Evolutionary conservation across 306 rosid species (phyloP).

Genomic region (Citrullus colocynthis): DNA sequence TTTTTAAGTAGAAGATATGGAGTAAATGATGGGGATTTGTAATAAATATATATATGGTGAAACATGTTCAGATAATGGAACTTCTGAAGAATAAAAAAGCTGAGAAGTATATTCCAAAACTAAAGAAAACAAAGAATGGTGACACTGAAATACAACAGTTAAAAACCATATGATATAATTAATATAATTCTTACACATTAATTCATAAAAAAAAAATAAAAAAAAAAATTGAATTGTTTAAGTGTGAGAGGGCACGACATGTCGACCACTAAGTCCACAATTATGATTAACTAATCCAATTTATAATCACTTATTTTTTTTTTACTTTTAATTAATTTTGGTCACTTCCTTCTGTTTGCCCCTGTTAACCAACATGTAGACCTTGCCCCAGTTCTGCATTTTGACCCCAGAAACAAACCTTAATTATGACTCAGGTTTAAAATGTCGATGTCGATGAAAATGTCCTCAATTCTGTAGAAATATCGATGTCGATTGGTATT

Average conservation of each 20-base stretch:
- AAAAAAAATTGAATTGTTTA: not conserved
- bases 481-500: too few relatives aligned
- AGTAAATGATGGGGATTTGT: slow-evolving; percentile 6
- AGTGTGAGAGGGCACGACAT: not conserved
- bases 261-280: slow-evolving; percentile 3
- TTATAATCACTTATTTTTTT: not conserved
- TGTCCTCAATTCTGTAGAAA: too few relatives aligned
- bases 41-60: not conserved
- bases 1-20: not conserved
- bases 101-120: slow-evolving; percentile 19
- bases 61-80: slow-evolving; percentile 11
- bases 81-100: not conserved
- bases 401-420: not conserved
- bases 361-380: not conserved
- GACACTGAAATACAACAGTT: slow-evolving; percentile 14
- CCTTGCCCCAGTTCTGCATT: not conserved
- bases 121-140: slow-evolving; percentile 26
- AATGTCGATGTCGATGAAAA: too few relatives aligned
- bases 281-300: slow-evolving; percentile 5
- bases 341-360: not conserved
- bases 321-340: not conserved
- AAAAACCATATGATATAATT: not conserved
- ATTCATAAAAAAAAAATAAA: not conserved
- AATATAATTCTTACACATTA: not conserved
- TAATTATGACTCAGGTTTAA: not conserved